Base-by-base conservation (phyloP, 2,329 filamentous ascomycete species). In the Chaetomium olivaceum region DNA sequence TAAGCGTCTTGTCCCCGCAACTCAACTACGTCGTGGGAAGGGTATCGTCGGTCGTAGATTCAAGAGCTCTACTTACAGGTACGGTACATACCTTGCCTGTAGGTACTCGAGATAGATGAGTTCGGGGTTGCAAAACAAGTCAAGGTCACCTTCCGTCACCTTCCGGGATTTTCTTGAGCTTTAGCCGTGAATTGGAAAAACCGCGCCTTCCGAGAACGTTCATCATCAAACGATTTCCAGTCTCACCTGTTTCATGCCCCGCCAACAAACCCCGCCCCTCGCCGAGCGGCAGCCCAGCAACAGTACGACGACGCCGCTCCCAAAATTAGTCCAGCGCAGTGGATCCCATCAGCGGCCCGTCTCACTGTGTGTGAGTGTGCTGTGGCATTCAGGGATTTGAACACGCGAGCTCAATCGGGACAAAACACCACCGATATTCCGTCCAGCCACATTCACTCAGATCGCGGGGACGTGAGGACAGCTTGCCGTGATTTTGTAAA, bases 231-330 rank as follows among this genome's bases (percentile, higher is more conserved):
- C n/a, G 8, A 23, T 23, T 33, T 23, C 52, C 14, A 55, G 21
- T 31, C 56, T 58, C 12, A n/a, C 14, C 39, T n/a, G 62, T 48
- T 50, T 57, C 62, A 61, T 51, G 51, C 62, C 57, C 62, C 62
- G 57, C 62, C 57, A 51, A 64, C 56, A 55, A 25, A 61, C 57
- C 62, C 62, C 57, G 52, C 62, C 36, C 36, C 6, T 48, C 51
- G 23, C 56, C 56, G 46, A 60, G 58, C 43, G 36, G 29, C 54
- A 33, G 51, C 21, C 50, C 54, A 19, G 19, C 16, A 31, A 25
- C 51, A 16, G 23, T 39, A n/a, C n/a, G n/a, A n/a, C n/a, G 33
- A 57, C 54, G 31, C 54, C 54, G 54, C 43, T 16, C 25, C 57
- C 39, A 16, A 19, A 58, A n/a, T 27, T 31, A 29, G 54, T 36